Conservation (phyloP, 1,284 basidiomycete genomes). For the Xerocomus amazonicus region DNA sequence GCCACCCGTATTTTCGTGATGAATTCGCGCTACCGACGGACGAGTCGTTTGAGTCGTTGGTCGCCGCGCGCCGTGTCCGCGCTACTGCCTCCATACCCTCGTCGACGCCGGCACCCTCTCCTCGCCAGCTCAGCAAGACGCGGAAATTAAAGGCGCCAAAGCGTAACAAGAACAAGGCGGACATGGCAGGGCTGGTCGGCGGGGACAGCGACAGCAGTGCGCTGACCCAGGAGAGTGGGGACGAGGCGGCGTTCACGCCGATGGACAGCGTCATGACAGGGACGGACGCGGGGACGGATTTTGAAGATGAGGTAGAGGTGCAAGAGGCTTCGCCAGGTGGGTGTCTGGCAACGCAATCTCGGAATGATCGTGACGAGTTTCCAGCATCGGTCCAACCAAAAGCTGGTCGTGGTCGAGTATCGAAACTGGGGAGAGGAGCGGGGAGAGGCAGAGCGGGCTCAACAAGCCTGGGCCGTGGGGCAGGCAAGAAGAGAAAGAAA, state of each 20-base stretch:
- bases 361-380: conserved; percentile 16
- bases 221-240: conserved; percentile 73
- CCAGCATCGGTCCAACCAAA: conserved; percentile 22
- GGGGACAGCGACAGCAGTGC: conserved; percentile 80
- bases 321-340: conserved; percentile 54
- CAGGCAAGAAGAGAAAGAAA: conserved; percentile 32
- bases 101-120: conserved; percentile 49
- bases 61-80: conserved; percentile 62
- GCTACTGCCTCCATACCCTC: conserved; percentile 54
- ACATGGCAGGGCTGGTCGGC: conserved; percentile 64
- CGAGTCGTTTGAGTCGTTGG: conserved; percentile 52
- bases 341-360: conserved; percentile 13
- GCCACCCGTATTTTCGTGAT: conserved; percentile 66
- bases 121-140: conserved; percentile 32
- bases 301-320: conserved; percentile 59
- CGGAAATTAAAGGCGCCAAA: conserved; percentile 26
- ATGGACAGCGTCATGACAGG: conserved; percentile 61
- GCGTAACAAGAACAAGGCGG: conserved; percentile 32
- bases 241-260: conserved; percentile 55
- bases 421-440: conserved; percentile 25
- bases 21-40: conserved; percentile 65
- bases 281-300: conserved; percentile 67
- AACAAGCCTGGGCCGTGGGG: conserved; percentile 24
- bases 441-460: conserved; percentile 29
- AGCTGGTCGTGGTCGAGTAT: conserved; percentile 24